A percentile compares a stretch with the other conserved stretches of the same genome.
These are phyloP conservation scores for Medicago lupulina DNA, from an alignment of 306 rosid genomes.

Conservation along the genomic window DNA sequence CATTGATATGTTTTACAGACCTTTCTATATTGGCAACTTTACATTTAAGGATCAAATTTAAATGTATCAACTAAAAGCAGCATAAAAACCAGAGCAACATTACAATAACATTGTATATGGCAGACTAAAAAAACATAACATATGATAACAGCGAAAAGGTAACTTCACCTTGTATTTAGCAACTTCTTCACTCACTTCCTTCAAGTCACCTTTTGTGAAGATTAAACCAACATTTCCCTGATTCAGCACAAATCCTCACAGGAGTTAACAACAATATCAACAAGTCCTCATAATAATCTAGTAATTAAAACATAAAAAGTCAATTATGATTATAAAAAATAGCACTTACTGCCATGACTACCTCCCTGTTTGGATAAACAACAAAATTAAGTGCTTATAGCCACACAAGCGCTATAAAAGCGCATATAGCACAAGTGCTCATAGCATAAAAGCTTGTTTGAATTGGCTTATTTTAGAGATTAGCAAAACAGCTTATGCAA, in stretches of 20 bases:
- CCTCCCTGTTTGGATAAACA: too few species aligned
- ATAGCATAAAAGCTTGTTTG: too few species aligned
- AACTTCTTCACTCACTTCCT: slow-evolving; percentile 30
- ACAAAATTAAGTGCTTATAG: too few species aligned
- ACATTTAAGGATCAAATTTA: neutral
- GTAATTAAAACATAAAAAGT: neutral
- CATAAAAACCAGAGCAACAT: neutral
- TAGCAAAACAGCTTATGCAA: too few species aligned
- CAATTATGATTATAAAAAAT: neutral
- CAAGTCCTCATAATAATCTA: neutral
- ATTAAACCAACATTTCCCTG: slow-evolving; percentile 34
- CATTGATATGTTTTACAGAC: too few species aligned
- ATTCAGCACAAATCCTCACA: neutral
- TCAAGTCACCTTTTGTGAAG: slow-evolving; percentile 30
- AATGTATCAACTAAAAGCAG: neutral
- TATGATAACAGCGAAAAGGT: neutral
- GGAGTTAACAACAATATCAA: neutral
- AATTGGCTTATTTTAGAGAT: too few species aligned
- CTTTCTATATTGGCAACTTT: neutral
- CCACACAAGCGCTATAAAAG: too few species aligned
- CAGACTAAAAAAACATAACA: neutral
- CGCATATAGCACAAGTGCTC: too few species aligned
- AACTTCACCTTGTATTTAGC: slow-evolving; percentile 26
- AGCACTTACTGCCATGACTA: neutral
- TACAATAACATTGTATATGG: neutral